Conservation (phyloP, 140 eudicot genomes). For the Senecio squalidus region DNA sequence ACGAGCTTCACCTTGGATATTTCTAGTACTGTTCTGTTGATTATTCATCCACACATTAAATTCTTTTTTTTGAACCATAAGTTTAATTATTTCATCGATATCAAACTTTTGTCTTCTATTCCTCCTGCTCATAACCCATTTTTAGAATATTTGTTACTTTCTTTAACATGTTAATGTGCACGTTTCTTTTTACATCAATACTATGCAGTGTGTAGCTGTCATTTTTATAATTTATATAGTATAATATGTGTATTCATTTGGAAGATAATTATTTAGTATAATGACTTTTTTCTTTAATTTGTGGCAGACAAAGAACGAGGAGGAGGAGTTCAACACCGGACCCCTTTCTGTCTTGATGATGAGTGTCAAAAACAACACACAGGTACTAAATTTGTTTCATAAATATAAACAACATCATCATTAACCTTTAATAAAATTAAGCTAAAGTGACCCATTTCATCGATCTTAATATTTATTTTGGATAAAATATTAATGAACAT, state of each 20-base stretch:
- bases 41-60: not conserved
- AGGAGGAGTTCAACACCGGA: conserved; percentile 90
- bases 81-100: too few relatives aligned
- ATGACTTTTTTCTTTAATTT: not conserved
- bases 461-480: not conserved
- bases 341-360: conserved; percentile 88
- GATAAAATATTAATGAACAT: not conserved
- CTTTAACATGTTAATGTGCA: not conserved
- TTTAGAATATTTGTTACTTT: too few relatives aligned
- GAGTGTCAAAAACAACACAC: conserved; percentile 95
- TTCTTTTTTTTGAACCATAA: too few relatives aligned
- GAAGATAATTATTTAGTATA: not conserved
- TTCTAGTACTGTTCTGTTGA: not conserved
- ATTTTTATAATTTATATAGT: too few relatives aligned
- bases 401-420: not conserved
- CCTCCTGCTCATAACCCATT: not conserved
- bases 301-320: conserved; percentile 67
- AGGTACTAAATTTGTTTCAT: conserved; percentile 31
- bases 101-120: not conserved
- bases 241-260: not conserved
- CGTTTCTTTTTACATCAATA: not conserved
- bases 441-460: not conserved
- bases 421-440: not conserved
- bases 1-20: not conserved
- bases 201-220: too few relatives aligned